These are phyloP conservation scores for Penicillium desertorum DNA, from an alignment of 495 filamentous ascomycete species.

Conservation along the genomic window DNA sequence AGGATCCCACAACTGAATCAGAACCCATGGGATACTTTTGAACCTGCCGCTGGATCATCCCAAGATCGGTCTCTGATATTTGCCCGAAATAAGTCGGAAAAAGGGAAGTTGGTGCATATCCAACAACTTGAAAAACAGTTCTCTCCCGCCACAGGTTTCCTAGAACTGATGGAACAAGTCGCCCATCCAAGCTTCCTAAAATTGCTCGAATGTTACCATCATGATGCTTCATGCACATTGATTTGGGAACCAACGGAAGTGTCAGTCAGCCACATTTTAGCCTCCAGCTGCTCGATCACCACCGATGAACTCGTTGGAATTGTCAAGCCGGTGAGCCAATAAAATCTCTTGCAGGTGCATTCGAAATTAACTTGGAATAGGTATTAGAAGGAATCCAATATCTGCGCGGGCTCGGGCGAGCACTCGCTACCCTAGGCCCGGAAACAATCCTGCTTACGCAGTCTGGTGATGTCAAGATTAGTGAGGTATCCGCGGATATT, in stretches of 20 bases:
- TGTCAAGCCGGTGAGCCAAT: too few relatives aligned
- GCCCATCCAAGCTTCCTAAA: constrained; percentile 6
- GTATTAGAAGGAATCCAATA: too few relatives aligned
- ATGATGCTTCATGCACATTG: constrained; percentile 2
- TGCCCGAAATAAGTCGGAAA: constrained; percentile 3
- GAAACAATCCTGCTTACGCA: too few relatives aligned
- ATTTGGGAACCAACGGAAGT: not conserved
- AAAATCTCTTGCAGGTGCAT: too few relatives aligned
- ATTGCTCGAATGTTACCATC: constrained; percentile 9
- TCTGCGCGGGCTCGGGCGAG: too few relatives aligned
- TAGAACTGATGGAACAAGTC: constrained; percentile 7
- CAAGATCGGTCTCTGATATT: constrained; percentile 3
- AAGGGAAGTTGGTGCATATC: constrained; percentile 8
- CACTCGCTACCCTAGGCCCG: too few relatives aligned
- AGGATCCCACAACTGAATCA: not conserved
- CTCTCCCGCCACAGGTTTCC: not conserved
- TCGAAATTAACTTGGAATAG: too few relatives aligned
- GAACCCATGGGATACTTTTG: constrained; percentile 7
- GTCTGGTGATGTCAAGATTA: too few relatives aligned
- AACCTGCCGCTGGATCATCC: not conserved
- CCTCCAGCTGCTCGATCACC: too few relatives aligned
- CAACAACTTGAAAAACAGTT: constrained; percentile 6
- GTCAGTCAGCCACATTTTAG: too few relatives aligned
- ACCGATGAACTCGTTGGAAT: too few relatives aligned
- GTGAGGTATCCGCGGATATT: too few relatives aligned